A percentile compares a stretch with the other conserved stretches of the same genome.
These are phyloP conservation scores for Arachnopeziza araneosa DNA, from an alignment of 2,329 filamentous ascomycete genomes.

Conservation along the genomic window DNA sequence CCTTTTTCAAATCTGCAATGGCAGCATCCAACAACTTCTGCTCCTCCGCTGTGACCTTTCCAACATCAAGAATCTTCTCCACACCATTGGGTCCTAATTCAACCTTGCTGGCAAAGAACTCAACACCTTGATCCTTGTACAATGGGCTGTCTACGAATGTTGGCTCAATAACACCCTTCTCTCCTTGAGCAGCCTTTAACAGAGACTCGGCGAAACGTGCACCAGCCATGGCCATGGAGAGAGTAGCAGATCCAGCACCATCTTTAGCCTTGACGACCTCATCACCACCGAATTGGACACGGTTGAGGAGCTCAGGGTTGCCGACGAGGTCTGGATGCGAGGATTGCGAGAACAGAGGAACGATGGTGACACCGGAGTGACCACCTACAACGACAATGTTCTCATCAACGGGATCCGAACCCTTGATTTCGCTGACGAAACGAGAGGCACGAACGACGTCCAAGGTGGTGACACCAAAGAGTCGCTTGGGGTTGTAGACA, in stretches of 20 bases:
- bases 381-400: conserved; percentile 94
- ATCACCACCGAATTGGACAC: conserved; percentile 98
- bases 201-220: conserved; percentile 79
- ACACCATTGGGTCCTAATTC: conserved; percentile 96
- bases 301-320: conserved; percentile 69
- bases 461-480: conserved; percentile 99
- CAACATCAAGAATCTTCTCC: conserved; percentile 85
- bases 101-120: conserved; percentile 94
- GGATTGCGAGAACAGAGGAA: conserved; percentile 94
- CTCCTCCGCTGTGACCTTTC: conserved; percentile 79
- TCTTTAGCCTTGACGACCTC: conserved; percentile 99
- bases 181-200: conserved; percentile 85
- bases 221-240: conserved; percentile 98
- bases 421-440: conserved; percentile 95
- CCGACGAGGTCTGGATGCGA: conserved; percentile 77
- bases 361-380: conserved; percentile 97
- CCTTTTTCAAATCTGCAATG: conserved; percentile 75
- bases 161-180: conserved; percentile 93
- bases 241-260: conserved; percentile 91
- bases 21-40: conserved; percentile 82
- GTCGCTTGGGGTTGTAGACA: conserved; percentile 98
- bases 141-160: conserved; percentile 95
- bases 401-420: conserved; percentile 84
- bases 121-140: conserved; percentile 96
- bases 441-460: conserved; percentile 96